phyloP scores from a whole-genome alignment of 2,329 filamentous ascomycete species.

The Neurospora sp. region DNA sequence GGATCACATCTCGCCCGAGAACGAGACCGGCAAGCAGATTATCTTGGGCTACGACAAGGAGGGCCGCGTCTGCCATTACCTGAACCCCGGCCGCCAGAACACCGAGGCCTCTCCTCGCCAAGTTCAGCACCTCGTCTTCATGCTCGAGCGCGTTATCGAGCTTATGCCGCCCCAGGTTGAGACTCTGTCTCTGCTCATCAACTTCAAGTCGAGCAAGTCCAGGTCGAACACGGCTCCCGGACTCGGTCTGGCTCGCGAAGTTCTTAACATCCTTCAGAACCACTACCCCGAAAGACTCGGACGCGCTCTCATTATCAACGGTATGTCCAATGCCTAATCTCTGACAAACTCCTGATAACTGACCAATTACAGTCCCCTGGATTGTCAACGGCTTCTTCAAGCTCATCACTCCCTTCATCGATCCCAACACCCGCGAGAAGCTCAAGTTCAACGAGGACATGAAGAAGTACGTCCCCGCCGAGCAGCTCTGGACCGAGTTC shows the following conservation, averaged over 20 bases:
- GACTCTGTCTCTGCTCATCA: constrained; percentile 76
- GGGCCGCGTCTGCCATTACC: constrained; percentile 79
- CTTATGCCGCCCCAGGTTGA: constrained; percentile 82
- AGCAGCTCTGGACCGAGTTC: constrained; percentile 72
- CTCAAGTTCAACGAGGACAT: constrained; percentile 97
- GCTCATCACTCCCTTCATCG: constrained; percentile 90
- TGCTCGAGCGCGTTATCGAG: constrained; percentile 85
- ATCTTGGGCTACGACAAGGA: constrained; percentile 79
- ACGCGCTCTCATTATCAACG: constrained; percentile 78
- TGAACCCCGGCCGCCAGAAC: constrained; percentile 86
- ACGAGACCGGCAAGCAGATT: constrained; percentile 93
- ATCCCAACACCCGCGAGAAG: constrained; percentile 86
- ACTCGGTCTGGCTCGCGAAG: constrained; percentile 67
- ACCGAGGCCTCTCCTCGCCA: constrained; percentile 78
- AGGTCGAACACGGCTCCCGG: constrained; percentile 65
- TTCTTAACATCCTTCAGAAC: constrained; percentile 84
- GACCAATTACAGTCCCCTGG: constrained; percentile 61
- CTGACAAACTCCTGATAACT: neutral
- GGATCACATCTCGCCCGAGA: constrained; percentile 86
- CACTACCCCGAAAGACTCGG: constrained; percentile 93
- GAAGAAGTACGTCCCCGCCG: constrained; percentile 65
- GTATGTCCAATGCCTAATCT: constrained; percentile 36
- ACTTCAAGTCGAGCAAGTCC: constrained; percentile 73
- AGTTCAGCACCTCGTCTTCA: constrained; percentile 89
- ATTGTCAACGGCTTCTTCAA: constrained; percentile 93